Percentiles rank a stretch among this genome's conserved stretches.
These are phyloP conservation scores for Cephaloascus fragrans DNA, from an alignment of 805 yeast species.

Conservation along the genomic window DNA sequence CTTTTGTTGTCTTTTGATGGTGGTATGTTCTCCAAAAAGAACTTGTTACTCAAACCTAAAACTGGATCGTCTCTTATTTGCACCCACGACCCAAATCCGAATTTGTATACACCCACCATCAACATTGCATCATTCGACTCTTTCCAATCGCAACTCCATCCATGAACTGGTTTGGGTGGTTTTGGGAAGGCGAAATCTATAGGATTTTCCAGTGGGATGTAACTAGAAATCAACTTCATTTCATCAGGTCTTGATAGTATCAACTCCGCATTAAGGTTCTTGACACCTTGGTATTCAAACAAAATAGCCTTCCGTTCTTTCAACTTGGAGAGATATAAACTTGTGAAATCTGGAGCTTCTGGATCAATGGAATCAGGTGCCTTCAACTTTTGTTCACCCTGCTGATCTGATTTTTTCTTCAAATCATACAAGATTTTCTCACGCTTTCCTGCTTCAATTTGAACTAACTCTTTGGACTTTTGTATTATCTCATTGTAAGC, in stretches of 20 bases:
- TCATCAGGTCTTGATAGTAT: slow-evolving; percentile 80
- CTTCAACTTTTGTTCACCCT: slow-evolving; percentile 28
- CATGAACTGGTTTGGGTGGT: slow-evolving; percentile 72
- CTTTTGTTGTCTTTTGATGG: slow-evolving; percentile 13
- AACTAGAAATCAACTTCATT: slow-evolving; percentile 51
- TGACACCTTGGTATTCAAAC: slow-evolving; percentile 82
- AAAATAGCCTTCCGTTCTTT: slow-evolving; percentile 85
- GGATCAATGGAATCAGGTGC: too few species aligned
- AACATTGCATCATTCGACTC: slow-evolving; percentile 78
- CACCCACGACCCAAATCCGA: slow-evolving; percentile 94
- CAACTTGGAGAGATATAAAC: slow-evolving; percentile 52
- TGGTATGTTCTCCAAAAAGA: slow-evolving; percentile 48
- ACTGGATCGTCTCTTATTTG: slow-evolving; percentile 94
- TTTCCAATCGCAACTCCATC: slow-evolving; percentile 88
- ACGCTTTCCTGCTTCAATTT: slow-evolving; percentile 59
- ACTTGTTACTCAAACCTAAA: slow-evolving; percentile 73
- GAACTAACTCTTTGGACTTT: slow-evolving; percentile 50
- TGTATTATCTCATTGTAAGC: slow-evolving; percentile 66
- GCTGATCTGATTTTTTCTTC: slow-evolving; percentile 51
- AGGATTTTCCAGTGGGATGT: slow-evolving; percentile 46
- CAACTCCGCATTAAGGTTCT: slow-evolving; percentile 84
- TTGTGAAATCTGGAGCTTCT: slow-evolving; percentile 29
- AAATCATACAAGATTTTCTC: slow-evolving; percentile 41
- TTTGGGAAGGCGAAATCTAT: slow-evolving; percentile 48
- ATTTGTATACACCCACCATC: slow-evolving; percentile 77